Evolutionary conservation across 148 eudicot species (phyloP).

Genomic region (Bassia scoparia): DNA sequence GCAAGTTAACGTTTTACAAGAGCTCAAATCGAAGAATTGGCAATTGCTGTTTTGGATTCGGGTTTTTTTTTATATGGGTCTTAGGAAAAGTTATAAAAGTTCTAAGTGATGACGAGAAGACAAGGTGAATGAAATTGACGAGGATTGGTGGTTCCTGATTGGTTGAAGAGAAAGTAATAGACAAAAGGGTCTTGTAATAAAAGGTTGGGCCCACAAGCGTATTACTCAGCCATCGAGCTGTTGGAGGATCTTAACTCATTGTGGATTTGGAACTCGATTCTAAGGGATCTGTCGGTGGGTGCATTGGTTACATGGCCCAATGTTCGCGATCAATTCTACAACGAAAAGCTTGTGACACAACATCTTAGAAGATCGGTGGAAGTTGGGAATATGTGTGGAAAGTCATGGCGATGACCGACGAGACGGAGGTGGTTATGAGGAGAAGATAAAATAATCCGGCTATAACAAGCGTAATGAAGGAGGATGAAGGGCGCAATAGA

Average conservation of each 20-base stretch:
- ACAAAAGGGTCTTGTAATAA: constrained; percentile 32
- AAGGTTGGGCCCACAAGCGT: constrained; percentile 55
- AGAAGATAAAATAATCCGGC: constrained; percentile 42
- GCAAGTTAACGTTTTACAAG: constrained; percentile 46
- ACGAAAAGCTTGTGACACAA: constrained; percentile 58
- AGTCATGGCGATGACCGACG: constrained; percentile 54
- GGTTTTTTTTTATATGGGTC: constrained; percentile 42
- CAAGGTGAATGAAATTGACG: background rate
- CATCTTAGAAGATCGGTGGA: constrained; percentile 40
- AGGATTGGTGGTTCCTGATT: constrained; percentile 49
- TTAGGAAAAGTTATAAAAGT: constrained; percentile 39
- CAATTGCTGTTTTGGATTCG: constrained; percentile 34
- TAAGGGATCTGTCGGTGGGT: constrained; percentile 42
- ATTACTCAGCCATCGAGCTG: constrained; percentile 40
- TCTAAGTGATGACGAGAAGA: constrained; percentile 2
- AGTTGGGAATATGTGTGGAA: constrained; percentile 51
- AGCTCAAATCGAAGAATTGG: constrained; percentile 39
- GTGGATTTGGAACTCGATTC: constrained; percentile 63
- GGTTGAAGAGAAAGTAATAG: constrained; percentile 33
- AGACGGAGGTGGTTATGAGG: constrained; percentile 32
- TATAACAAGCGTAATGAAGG: constrained; percentile 32
- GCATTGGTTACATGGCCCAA: constrained; percentile 53
- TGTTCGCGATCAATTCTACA: constrained; percentile 55
- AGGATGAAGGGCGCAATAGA: constrained; percentile 25
- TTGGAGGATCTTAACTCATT: constrained; percentile 56